Evolutionary conservation across 805 yeast species (phyloP), one percentile per base, ranked within the genome.

Genomic region (Lipomyces starkeyi): DNA sequence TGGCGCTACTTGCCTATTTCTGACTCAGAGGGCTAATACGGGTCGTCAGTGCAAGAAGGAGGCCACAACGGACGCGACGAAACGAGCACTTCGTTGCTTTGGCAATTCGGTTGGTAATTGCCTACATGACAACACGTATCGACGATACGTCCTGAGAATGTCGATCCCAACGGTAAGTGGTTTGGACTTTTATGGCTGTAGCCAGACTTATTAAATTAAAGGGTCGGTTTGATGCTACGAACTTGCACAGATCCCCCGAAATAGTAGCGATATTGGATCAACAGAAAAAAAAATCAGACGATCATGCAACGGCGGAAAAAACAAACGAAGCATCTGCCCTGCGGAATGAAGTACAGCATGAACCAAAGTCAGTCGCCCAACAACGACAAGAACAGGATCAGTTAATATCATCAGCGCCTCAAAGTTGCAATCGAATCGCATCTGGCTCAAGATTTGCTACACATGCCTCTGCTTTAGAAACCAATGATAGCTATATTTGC

Each of bases 31-130:
- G 5, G 43, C 43, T 37, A 37, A 22, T 20, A n/a, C 9, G 22
- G 9, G 27, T 37, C 20, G 13, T 9, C 40, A 70, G 67, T 90
- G 96, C 65, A 88, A 87, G 76, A 91, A 91, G 74, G 95, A 90
- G 74, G 95, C 97, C 0, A 85, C 89, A n/a, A 90, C 93, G 0
- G 93, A 91, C 77, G 97, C 91, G 0, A 78, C 90, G 66, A 93
- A 92, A 78, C 82, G 95, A 61, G 88, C 94, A 14, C 80, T 93
- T 63, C 81, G 96, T 69, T 88, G 89, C 71, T 91, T 92, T 75
- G 97, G 97, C 52, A 86, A 88, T 72, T 88, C 91, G 0, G 78
- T 90, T 66, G 94, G 94, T 0, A 78, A 78, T 70, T 81, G 83
- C 61, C 71, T 81, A 1, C 79, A 80, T 67, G 79, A 79, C 64